Conservation (phyloP, 139 green algal genomes). For the Coccomyxa sp. region DNA sequence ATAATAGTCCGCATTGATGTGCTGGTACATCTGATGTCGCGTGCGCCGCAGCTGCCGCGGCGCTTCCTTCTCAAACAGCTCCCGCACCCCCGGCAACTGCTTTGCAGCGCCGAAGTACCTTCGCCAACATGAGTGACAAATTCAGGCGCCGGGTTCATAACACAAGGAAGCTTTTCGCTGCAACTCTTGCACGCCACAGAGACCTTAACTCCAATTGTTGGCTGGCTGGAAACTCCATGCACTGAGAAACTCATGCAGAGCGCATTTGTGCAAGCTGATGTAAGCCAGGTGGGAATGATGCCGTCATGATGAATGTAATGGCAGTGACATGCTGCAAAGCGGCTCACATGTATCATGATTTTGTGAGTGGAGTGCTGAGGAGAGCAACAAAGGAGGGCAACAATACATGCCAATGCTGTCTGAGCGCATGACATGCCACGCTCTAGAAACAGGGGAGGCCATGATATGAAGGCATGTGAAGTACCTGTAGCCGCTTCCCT, state of each 20-base stretch:
- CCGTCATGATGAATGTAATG: neutral
- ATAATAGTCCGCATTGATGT: constrained; percentile 96
- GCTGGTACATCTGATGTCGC: constrained; percentile 79
- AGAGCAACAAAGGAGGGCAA: neutral
- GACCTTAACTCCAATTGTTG: neutral
- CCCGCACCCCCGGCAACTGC: constrained; percentile 92
- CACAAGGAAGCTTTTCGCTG: neutral
- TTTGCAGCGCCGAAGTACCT: constrained; percentile 99
- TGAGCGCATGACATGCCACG: neutral
- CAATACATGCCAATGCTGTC: neutral
- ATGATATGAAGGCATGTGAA: neutral
- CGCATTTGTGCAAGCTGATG: neutral
- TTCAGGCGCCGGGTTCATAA: neutral
- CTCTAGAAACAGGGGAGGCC: neutral
- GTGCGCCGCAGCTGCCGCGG: constrained; percentile 59
- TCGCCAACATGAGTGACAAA: neutral
- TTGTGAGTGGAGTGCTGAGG: neutral
- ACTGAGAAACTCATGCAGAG: neutral
- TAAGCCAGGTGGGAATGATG: neutral
- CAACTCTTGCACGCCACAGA: neutral
- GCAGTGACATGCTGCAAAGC: too few species aligned
- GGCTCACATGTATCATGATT: too few species aligned
- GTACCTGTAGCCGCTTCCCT: constrained; percentile 64
- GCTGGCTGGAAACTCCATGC: neutral
- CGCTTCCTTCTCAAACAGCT: constrained; percentile 93